Conservation (phyloP, 1,284 basidiomycete species). For the Paramarasmius palmivorus region DNA sequence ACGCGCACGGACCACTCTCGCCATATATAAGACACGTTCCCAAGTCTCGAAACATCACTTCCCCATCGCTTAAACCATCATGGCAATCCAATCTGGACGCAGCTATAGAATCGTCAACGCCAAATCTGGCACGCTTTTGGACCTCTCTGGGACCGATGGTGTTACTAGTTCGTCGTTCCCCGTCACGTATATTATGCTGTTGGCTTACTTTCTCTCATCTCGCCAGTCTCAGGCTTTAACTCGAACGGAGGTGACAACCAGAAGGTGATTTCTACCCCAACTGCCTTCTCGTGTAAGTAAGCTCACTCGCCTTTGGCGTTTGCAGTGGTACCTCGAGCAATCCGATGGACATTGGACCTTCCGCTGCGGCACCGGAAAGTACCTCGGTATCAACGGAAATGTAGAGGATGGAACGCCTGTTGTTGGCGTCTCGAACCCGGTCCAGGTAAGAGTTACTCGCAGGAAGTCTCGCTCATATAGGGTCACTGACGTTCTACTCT, state of each 20-base stretch:
- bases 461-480: too few relatives aligned
- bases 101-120: constrained; percentile 51
- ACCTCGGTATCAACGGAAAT: constrained; percentile 38
- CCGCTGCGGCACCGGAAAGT: constrained; percentile 39
- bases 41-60: too few relatives aligned
- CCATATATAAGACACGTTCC: too few relatives aligned
- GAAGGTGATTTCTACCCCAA: too few relatives aligned
- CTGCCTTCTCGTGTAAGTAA: too few relatives aligned
- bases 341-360: constrained; percentile 41
- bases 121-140: constrained; percentile 49
- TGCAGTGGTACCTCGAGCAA: constrained; percentile 47
- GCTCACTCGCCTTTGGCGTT: too few relatives aligned
- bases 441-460: too few relatives aligned
- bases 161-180: too few relatives aligned
- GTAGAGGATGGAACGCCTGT: constrained; percentile 33
- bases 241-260: constrained; percentile 49
- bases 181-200: too few relatives aligned
- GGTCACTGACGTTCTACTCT: too few relatives aligned
- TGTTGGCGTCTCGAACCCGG: constrained; percentile 34
- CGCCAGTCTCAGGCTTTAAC: constrained; percentile 50
- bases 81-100: constrained; percentile 17
- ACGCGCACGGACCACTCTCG: too few relatives aligned
- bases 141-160: constrained; percentile 54
- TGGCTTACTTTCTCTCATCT: constrained; percentile 15
- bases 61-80: too few relatives aligned